Conservation (phyloP, 2,329 filamentous ascomycete species). For the Pyricularia sp. region DNA sequence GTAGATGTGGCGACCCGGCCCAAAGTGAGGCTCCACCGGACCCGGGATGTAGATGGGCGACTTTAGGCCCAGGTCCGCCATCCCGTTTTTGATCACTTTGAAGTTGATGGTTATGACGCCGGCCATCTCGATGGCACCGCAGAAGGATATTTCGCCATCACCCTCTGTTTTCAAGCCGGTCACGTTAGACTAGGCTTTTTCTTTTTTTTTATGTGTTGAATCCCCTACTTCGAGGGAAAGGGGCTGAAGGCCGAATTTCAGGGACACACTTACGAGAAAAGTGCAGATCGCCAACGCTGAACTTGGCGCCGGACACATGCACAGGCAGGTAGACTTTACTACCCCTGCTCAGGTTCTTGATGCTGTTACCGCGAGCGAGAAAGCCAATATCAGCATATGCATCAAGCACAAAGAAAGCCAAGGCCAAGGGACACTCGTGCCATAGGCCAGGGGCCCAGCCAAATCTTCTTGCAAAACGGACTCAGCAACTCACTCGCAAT, state of each 20-base stretch:
- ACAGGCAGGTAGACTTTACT: slow-evolving; percentile 77
- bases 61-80: slow-evolving; percentile 66
- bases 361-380: slow-evolving; percentile 12
- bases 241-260: background rate
- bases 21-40: slow-evolving; percentile 81
- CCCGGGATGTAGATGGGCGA: slow-evolving; percentile 79
- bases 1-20: slow-evolving; percentile 70
- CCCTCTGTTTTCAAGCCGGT: slow-evolving; percentile 43
- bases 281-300: slow-evolving; percentile 81
- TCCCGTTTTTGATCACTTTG: slow-evolving; percentile 73
- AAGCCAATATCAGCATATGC: background rate
- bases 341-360: slow-evolving; percentile 21
- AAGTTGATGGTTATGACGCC: slow-evolving; percentile 79
- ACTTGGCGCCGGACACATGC: slow-evolving; percentile 79
- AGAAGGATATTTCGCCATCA: slow-evolving; percentile 85
- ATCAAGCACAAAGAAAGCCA: background rate
- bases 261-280: slow-evolving; percentile 49
- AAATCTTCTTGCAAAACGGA: background rate
- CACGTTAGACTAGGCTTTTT: too few relatives aligned
- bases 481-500: slow-evolving; percentile 51
- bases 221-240: too few relatives aligned
- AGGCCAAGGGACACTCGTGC: background rate
- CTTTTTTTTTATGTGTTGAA: background rate
- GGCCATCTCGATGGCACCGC: slow-evolving; percentile 89
- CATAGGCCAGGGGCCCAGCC: background rate